These are phyloP conservation scores for Fagus crenata DNA, from an alignment of 306 rosid genomes.

Conservation along the genomic window DNA sequence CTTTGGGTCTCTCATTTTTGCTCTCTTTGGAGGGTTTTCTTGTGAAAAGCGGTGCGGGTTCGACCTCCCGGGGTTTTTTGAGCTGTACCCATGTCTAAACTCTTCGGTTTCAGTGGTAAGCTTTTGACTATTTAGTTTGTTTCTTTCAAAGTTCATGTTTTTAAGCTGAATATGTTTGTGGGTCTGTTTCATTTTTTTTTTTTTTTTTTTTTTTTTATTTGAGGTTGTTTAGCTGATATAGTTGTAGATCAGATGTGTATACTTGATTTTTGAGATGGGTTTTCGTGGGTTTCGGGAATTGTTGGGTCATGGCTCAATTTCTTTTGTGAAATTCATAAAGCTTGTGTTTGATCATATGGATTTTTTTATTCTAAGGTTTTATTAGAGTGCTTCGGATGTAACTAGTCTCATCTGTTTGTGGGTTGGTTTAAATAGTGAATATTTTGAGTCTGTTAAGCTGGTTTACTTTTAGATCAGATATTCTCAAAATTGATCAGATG, in stretches of 20 bases:
- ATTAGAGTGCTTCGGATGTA: background rate
- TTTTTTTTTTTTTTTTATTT: no score
- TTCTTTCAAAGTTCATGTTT: conserved; percentile 1
- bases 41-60: conserved; percentile 36
- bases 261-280: conserved; percentile 1
- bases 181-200: conserved; percentile 21
- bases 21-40: conserved; percentile 60
- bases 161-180: background rate
- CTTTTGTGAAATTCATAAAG: background rate
- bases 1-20: conserved; percentile 49
- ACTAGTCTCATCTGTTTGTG: background rate
- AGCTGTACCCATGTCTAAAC: conserved; percentile 73
- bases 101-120: conserved; percentile 77
- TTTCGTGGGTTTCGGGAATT: background rate
- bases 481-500: background rate
- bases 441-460: background rate
- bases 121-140: background rate
- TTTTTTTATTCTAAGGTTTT: background rate
- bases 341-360: conserved; percentile 8
- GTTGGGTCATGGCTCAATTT: background rate
- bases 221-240: conserved; percentile 24
- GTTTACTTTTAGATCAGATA: background rate
- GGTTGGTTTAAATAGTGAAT: background rate
- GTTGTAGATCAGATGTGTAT: conserved; percentile 16
- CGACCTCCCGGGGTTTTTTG: conserved; percentile 48